Evolutionary conservation across 2,329 filamentous ascomycete genomes (phyloP).

Genomic region (Pyrenophora seminiperda): DNA sequence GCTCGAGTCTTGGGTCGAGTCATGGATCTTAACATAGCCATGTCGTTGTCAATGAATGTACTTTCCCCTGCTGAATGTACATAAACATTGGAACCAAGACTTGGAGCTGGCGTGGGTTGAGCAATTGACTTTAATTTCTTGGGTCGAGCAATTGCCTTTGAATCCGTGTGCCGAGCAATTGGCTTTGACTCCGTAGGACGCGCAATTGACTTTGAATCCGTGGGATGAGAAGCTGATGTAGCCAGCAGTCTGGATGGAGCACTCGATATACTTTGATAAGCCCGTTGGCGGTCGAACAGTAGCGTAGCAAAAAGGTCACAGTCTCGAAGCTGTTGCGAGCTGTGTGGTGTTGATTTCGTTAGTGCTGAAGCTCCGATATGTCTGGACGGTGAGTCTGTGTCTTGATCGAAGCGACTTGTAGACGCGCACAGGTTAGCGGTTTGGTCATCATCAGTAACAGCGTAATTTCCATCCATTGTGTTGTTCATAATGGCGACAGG

Average conservation of each 20-base stretch:
- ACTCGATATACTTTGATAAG: conserved; percentile 2
- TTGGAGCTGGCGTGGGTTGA: too few species aligned
- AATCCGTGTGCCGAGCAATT: too few species aligned
- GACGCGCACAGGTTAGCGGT: not conserved
- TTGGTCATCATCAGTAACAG: conserved; percentile 2
- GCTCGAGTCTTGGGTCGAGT: not conserved
- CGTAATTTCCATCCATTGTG: conserved; percentile 2
- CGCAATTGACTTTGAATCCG: not conserved
- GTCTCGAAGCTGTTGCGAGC: not conserved
- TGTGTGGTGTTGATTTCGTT: not conserved
- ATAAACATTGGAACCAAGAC: not conserved
- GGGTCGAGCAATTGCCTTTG: too few species aligned
- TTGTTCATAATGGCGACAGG: not conserved
- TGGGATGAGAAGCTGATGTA: not conserved
- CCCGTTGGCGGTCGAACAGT: conserved; percentile 14
- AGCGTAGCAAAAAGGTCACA: conserved; percentile 14
- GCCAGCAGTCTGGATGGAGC: not conserved
- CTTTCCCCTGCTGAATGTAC: not conserved
- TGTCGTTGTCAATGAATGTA: not conserved
- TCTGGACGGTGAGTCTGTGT: not conserved
- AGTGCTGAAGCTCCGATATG: not conserved
- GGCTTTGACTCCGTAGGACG: not conserved
- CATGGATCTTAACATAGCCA: not conserved
- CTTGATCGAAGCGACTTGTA: not conserved
- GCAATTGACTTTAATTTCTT: not conserved